phyloP scores from a whole-genome alignment of 805 yeast genomes.

The Yarrowia sp. region DNA sequence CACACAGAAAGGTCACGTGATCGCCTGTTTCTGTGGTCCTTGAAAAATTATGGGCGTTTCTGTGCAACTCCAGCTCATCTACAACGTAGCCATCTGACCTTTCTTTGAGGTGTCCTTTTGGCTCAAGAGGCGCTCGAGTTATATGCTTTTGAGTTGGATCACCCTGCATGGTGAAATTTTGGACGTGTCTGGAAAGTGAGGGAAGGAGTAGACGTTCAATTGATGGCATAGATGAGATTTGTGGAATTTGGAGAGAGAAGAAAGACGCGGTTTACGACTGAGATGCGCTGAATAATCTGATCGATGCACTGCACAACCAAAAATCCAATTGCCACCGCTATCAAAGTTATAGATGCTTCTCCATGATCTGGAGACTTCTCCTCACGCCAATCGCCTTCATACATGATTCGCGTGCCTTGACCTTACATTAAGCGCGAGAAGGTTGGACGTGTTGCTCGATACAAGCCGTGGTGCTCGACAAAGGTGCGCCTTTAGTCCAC shows the following conservation, averaged over 20 bases:
- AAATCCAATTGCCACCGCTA: neutral
- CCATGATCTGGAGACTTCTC: neutral
- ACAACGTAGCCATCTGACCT: neutral
- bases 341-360: too few species aligned
- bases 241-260: neutral
- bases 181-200: constrained; percentile 18
- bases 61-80: too few species aligned
- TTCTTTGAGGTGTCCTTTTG: constrained; percentile 16
- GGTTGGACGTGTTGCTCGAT: neutral
- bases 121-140: constrained; percentile 7
- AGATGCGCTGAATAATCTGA: too few species aligned
- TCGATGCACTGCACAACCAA: neutral
- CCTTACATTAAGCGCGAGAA: constrained; percentile 1
- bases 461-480: neutral
- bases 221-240: neutral
- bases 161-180: constrained; percentile 23
- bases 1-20: too few species aligned
- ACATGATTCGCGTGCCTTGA: constrained; percentile 22
- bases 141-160: constrained; percentile 23
- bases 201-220: constrained; percentile 2
- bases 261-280: too few species aligned
- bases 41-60: too few species aligned
- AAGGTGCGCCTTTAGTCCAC: neutral
- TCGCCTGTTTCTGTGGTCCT: too few species aligned
- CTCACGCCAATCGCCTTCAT: neutral